phyloP scores from a whole-genome alignment of 2,329 filamentous ascomycete species.

The Paraconiothyrium sp. region DNA sequence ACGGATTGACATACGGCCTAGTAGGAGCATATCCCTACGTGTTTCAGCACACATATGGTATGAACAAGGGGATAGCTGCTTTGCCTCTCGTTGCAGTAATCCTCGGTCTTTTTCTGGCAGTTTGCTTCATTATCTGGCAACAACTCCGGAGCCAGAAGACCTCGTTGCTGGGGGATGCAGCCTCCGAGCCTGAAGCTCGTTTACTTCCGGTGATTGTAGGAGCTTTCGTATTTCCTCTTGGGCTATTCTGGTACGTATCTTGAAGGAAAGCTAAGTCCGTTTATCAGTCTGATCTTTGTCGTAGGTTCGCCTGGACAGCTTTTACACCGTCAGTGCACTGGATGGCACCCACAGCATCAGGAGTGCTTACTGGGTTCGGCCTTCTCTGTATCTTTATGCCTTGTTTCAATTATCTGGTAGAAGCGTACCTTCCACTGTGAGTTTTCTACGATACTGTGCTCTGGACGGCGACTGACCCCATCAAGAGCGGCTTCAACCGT shows the following conservation, averaged over 20 bases:
- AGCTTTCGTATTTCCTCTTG: slow-evolving; percentile 62
- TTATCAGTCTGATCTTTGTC: not conserved
- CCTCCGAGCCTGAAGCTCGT: slow-evolving; percentile 65
- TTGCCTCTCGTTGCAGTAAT: slow-evolving; percentile 71
- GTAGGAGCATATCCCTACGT: slow-evolving; percentile 72
- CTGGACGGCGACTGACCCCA: not conserved
- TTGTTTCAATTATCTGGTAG: not conserved
- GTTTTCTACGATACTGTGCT: not conserved
- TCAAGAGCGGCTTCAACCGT: not conserved
- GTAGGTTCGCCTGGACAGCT: not conserved
- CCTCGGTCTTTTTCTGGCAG: slow-evolving; percentile 67
- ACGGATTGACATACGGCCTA: slow-evolving; percentile 68
- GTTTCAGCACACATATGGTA: slow-evolving; percentile 68
- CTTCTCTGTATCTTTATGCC: not conserved
- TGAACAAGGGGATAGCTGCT: slow-evolving; percentile 63
- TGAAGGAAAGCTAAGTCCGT: not conserved
- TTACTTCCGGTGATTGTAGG: slow-evolving; percentile 71
- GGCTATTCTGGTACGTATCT: slow-evolving; percentile 56
- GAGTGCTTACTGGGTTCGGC: not conserved
- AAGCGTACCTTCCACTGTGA: slow-evolving; percentile 1
- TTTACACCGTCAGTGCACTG: not conserved
- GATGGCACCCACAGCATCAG: not conserved
- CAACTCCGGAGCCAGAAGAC: slow-evolving; percentile 68
- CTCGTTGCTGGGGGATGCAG: slow-evolving; percentile 51
- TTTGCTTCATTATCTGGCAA: slow-evolving; percentile 66